Percentiles rank a stretch among this genome's conserved stretches.
phyloP scores from a whole-genome alignment of 306 rosid genomes.

The Cucurbita argyrosperma region DNA sequence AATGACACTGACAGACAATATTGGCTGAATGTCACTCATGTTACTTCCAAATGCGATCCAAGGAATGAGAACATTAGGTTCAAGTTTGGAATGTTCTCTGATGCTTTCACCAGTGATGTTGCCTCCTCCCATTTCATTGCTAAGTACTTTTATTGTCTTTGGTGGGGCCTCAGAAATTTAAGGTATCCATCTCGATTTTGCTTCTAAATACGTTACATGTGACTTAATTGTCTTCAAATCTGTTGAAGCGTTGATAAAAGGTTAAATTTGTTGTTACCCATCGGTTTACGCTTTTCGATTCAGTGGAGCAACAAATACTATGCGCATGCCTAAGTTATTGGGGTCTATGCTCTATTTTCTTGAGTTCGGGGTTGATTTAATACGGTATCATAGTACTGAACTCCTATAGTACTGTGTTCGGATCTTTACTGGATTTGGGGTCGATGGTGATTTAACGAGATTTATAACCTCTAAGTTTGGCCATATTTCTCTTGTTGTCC shows the following conservation, averaged over 20 bases:
- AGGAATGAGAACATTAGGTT: constrained; percentile 25
- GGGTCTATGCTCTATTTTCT: not conserved
- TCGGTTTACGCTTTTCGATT: no score
- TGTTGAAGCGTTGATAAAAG: not conserved
- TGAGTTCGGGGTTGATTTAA: not conserved
- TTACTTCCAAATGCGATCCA: constrained; percentile 32
- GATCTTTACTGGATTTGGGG: no score
- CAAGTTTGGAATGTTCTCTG: constrained; percentile 68
- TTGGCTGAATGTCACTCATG: constrained; percentile 54
- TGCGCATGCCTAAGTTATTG: not conserved
- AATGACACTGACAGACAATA: constrained; percentile 25
- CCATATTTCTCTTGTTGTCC: not conserved
- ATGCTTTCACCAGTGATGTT: constrained; percentile 53
- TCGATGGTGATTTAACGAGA: not conserved
- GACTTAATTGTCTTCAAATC: not conserved
- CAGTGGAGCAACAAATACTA: no score
- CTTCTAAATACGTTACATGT: not conserved
- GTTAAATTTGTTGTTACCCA: not conserved
- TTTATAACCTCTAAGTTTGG: not conserved
- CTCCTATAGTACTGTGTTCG: no score
- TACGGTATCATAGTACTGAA: no score
- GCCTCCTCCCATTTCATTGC: constrained; percentile 34
- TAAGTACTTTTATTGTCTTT: constrained; percentile 60
- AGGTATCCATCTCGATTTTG: constrained; percentile 24
- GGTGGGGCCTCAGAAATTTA: constrained; percentile 75